Base-by-base conservation (phyloP, 2,329 filamentous ascomycete genomes). In the Fusarium tanahbumbuense region DNA sequence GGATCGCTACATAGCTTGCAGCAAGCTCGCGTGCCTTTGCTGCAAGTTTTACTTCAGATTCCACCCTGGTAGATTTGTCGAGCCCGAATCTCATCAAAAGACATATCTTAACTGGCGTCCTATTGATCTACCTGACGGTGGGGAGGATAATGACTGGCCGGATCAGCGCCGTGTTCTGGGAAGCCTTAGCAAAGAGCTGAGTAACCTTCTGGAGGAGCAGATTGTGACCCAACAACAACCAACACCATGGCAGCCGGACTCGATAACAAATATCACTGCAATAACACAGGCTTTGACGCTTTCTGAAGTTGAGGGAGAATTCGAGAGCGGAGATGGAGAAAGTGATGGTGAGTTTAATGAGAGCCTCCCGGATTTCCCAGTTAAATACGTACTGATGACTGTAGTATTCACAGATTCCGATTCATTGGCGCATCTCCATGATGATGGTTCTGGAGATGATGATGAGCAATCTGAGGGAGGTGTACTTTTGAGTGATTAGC, bases 1-100 rank as follows among this genome's bases (percentile, higher is more conserved):
- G 6, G 84, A 87, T 59, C 73, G 75, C 5, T 87, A 81, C 66
- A 81, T 88, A 16, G 84, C 81, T 7, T 84, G 81, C 64, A 87
- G 84, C 72, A 87, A 87, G 72, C 80, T 81, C 0, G 81, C 86
- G 5, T 87, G 85, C 58, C 82, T 83, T 59, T 84, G 81, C 57
- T 88, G 85, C 69, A 76, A 76, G 37, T 75, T 83, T 5, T 86
- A 85, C 61, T 80, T 86, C 30, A 73, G 64, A 9, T 49, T 80
- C 16, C 83, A 85, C 50, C 81, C 81, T 1, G 75, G 73, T 6
- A 64, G 10, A 5, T 76, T 67, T 48, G 75, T 75, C 0, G 72
- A 77, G 25, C 80, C 79, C 0, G 74, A 75, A 16, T 79, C 78
- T 0, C 82, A 84, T 53, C 71, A 79, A 30, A 84, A 82, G 48